Base-by-base conservation (phyloP, 2,329 filamentous ascomycete genomes). In the Epichloe festucae region DNA sequence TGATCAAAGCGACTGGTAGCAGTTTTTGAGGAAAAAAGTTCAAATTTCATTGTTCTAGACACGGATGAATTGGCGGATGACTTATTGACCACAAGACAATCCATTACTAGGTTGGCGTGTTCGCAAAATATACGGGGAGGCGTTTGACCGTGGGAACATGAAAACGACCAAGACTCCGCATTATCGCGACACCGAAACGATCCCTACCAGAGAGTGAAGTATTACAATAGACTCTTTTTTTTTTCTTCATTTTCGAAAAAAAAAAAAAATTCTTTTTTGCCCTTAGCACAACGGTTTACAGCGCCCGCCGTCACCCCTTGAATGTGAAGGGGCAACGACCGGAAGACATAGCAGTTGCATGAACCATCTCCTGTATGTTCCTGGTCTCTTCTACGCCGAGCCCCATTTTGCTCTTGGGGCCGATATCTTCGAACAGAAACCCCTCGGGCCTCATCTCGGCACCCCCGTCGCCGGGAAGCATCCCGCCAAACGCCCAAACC, bases 361-460 rank as follows among this genome's bases (percentile, higher is more conserved):
- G n/a, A 14, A 49, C 47, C 17, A 42, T 27, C 19, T 49, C 47
- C 17, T 49, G 47, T 42, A 49, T 35, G 47, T 31, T 48, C 23
- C 27, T 49, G 12, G 38, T 34, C 38, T 49, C 72, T 19, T 74
- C 70, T n/a, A 62, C 51, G 0, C 81, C 81, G 56, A 73, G 72
- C 1, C 73, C 73, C 56, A 75, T 70, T 49, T 78, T 73, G 46
- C 67, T 70, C 50, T 64, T 68, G 0, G 85, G 86, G 0, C 85
- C 85, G 17, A 87, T 63, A 47, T 87, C 79, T 19, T 74, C 68
- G 44, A 79, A 73, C 2, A 70, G 57, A 57, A 80, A 83, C 0
- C 77, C 78, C 21, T 74, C 62, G 0, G 75, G 66, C 59, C 71
- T 65, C 59, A 72, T 70, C 38, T 60, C 58, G 10, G 51, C 51